These are phyloP conservation scores for Lathyrus aphaca DNA, from an alignment of 306 rosid species.

Conservation along the genomic window DNA sequence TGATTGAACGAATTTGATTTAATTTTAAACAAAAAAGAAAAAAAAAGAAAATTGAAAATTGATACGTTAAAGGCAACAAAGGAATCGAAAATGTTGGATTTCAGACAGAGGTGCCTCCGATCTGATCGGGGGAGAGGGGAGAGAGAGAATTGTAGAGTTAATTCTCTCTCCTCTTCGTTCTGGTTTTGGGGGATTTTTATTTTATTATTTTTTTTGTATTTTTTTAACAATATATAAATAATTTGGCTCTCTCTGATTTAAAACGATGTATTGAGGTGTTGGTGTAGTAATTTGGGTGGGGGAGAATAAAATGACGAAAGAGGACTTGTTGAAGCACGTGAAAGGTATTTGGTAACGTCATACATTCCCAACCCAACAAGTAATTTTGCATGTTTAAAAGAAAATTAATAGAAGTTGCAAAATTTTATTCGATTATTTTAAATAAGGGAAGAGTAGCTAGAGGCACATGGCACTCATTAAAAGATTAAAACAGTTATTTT, in stretches of 20 bases:
- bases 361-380: too few species aligned
- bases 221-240: background rate
- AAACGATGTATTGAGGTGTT: constrained; percentile 14
- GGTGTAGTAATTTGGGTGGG: background rate
- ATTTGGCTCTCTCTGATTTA: constrained; percentile 28
- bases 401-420: too few species aligned
- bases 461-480: too few species aligned
- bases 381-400: too few species aligned
- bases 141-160: constrained; percentile 49
- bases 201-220: constrained; percentile 7
- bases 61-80: constrained; percentile 12
- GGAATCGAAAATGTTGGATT: constrained; percentile 37
- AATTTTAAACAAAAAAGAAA: constrained; percentile 34
- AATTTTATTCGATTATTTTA: too few species aligned
- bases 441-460: too few species aligned
- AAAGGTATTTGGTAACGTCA: too few species aligned
- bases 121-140: constrained; percentile 68
- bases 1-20: constrained; percentile 23
- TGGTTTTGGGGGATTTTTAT: constrained; percentile 19
- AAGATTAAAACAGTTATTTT: too few species aligned
- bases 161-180: constrained; percentile 42
- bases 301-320: too few species aligned
- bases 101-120: constrained; percentile 57
- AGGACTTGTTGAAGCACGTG: too few species aligned
- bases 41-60: constrained; percentile 23